Evolutionary conservation across 257 asterid genomes (phyloP).

Genomic region (Nicotiana undulata): DNA sequence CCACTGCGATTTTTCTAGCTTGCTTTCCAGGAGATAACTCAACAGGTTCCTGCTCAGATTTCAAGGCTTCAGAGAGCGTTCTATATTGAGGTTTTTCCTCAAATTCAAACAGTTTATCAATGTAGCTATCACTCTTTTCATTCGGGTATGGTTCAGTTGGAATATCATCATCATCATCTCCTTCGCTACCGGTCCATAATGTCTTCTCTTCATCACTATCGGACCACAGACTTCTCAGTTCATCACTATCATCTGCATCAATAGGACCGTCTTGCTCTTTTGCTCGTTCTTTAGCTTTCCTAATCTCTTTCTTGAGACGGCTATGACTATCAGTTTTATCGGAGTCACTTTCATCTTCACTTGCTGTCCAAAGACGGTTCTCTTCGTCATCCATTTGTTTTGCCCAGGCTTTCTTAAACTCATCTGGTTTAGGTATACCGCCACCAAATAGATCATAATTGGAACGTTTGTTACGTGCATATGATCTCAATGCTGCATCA

Average conservation of each 20-base stretch:
- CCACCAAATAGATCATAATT: conserved; percentile 69
- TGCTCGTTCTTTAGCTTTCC: conserved; percentile 65
- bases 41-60: conserved; percentile 75
- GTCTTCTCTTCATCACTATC: conserved; percentile 79
- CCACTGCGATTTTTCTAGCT: conserved; percentile 77
- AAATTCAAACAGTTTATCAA: conserved; percentile 71
- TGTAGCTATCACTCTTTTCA: conserved; percentile 62
- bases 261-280: conserved; percentile 41
- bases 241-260: conserved; percentile 92
- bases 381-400: conserved; percentile 83
- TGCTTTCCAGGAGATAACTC: conserved; percentile 80
- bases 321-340: conserved; percentile 29
- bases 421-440: conserved; percentile 52
- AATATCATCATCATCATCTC: conserved; percentile 60
- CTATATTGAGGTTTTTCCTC: conserved; percentile 71
- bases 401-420: conserved; percentile 73
- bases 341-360: conserved; percentile 62
- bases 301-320: conserved; percentile 63
- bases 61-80: conserved; percentile 64
- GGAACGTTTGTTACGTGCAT: conserved; percentile 51
- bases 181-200: conserved; percentile 88
- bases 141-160: conserved; percentile 73
- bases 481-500: conserved; percentile 48
- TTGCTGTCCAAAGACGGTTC: conserved; percentile 83
- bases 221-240: conserved; percentile 58